Conservation (phyloP, 805 yeast species). For the Myxozyma sirexii region DNA sequence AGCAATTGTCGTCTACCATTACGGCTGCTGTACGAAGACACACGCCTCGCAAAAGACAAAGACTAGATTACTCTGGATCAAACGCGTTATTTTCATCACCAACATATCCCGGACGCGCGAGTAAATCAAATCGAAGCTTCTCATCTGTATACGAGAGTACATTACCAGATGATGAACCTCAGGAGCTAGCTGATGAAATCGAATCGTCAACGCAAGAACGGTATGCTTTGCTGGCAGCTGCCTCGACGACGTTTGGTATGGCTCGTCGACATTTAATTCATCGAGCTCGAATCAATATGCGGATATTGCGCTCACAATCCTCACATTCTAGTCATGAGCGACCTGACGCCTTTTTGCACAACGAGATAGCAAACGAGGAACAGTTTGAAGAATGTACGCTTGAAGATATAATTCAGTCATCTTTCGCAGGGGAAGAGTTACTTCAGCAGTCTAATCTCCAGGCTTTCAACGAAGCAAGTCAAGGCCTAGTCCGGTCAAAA, state of each 20-base stretch:
- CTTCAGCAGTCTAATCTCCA: neutral
- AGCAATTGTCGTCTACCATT: neutral
- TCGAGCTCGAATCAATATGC: neutral
- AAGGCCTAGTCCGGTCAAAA: neutral
- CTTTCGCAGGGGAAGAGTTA: too few relatives aligned
- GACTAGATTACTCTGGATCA: neutral
- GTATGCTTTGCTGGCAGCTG: neutral
- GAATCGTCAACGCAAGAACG: neutral
- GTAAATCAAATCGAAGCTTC: neutral
- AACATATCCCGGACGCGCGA: neutral
- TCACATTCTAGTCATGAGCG: neutral
- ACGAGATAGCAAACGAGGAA: neutral
- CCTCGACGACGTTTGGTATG: constrained; percentile 1
- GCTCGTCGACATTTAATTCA: constrained; percentile 7
- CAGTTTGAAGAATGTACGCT: neutral
- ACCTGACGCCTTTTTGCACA: neutral
- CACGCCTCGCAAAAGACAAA: neutral
- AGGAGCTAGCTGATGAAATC: too few relatives aligned
- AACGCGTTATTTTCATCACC: neutral
- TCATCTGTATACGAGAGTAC: neutral
- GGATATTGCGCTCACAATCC: neutral
- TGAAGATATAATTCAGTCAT: neutral
- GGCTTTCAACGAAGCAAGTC: too few relatives aligned
- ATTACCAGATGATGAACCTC: neutral
- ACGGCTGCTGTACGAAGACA: neutral